These are phyloP conservation scores for Phytophthora pini DNA, from an alignment of 352 stramenopile species.

Conservation along the genomic window DNA sequence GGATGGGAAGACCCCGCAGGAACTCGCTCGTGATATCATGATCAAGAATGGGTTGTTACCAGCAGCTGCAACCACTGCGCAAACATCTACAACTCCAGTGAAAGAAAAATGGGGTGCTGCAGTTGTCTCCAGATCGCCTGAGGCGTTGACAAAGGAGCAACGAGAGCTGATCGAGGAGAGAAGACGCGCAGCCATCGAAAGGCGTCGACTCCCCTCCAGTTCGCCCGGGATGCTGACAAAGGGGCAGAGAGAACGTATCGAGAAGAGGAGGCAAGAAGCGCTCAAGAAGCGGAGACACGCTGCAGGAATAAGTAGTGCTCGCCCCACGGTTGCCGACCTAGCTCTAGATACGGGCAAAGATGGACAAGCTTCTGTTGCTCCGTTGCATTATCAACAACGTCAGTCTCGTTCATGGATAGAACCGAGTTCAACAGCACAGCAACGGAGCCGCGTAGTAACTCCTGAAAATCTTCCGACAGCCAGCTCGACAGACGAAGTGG, in stretches of 20 bases:
- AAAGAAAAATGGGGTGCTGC: background rate
- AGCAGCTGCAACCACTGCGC: background rate
- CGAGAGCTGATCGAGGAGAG: slow-evolving; percentile 57
- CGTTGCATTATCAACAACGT: background rate
- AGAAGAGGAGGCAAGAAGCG: slow-evolving; percentile 56
- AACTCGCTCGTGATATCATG: slow-evolving; percentile 69
- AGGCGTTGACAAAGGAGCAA: slow-evolving; percentile 65
- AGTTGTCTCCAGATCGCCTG: slow-evolving; percentile 26
- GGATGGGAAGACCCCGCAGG: slow-evolving; percentile 72
- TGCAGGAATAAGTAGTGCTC: background rate
- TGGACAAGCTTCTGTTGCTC: slow-evolving; percentile 3
- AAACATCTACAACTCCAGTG: background rate
- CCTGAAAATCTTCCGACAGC: slow-evolving; percentile 19
- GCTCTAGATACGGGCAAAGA: background rate
- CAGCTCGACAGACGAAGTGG: background rate
- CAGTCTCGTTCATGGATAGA: background rate
- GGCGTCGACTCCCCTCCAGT: slow-evolving; percentile 36
- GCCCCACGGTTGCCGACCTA: slow-evolving; percentile 8
- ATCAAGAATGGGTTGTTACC: slow-evolving; percentile 63
- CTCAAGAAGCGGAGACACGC: slow-evolving; percentile 58
- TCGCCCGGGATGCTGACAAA: slow-evolving; percentile 58
- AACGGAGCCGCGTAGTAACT: slow-evolving; percentile 25
- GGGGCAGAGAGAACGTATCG: slow-evolving; percentile 60
- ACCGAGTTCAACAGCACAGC: slow-evolving; percentile 7
- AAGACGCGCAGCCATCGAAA: slow-evolving; percentile 66